These are phyloP conservation scores for Rubroboletus satanas DNA, from an alignment of 768 basidiomycete genomes.

Conservation along the genomic window DNA sequence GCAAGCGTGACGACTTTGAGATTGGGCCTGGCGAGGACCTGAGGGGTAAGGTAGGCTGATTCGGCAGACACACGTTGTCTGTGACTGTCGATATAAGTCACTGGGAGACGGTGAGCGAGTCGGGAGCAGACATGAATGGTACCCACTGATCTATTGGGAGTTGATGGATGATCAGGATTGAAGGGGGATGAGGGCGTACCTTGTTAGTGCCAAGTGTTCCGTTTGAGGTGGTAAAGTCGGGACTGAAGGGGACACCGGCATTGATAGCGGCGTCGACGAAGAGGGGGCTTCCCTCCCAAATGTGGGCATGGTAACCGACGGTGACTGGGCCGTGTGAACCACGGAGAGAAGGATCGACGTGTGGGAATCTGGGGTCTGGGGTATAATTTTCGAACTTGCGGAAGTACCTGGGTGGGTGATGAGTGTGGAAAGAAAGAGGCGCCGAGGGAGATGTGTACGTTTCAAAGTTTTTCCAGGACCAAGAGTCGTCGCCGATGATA, in stretches of 20 bases:
- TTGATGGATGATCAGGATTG: background rate
- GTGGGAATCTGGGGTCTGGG: slow-evolving; percentile 47
- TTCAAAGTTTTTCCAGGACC: slow-evolving; percentile 53
- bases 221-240: slow-evolving; percentile 53
- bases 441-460: slow-evolving; percentile 31
- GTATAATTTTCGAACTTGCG: slow-evolving; percentile 61
- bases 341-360: slow-evolving; percentile 43
- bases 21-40: slow-evolving; percentile 62
- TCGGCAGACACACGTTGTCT: slow-evolving; percentile 59
- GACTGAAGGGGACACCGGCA: slow-evolving; percentile 47
- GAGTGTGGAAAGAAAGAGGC: background rate
- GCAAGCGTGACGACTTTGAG: slow-evolving; percentile 57
- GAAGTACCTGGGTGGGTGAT: slow-evolving; percentile 51
- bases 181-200: slow-evolving; percentile 34
- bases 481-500: slow-evolving; percentile 50
- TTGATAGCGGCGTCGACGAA: slow-evolving; percentile 54
- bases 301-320: slow-evolving; percentile 53
- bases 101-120: slow-evolving; percentile 33
- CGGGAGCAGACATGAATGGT: background rate
- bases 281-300: slow-evolving; percentile 41
- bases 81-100: slow-evolving; percentile 60
- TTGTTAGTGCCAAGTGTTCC: slow-evolving; percentile 62
- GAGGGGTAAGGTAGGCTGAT: slow-evolving; percentile 60
- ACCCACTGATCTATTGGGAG: slow-evolving; percentile 41
- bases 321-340: slow-evolving; percentile 55